Percentiles rank a stretch among this genome's conserved stretches.
These are phyloP conservation scores for Tricholoma sp. DNA, from an alignment of 768 basidiomycete species.

Conservation along the genomic window DNA sequence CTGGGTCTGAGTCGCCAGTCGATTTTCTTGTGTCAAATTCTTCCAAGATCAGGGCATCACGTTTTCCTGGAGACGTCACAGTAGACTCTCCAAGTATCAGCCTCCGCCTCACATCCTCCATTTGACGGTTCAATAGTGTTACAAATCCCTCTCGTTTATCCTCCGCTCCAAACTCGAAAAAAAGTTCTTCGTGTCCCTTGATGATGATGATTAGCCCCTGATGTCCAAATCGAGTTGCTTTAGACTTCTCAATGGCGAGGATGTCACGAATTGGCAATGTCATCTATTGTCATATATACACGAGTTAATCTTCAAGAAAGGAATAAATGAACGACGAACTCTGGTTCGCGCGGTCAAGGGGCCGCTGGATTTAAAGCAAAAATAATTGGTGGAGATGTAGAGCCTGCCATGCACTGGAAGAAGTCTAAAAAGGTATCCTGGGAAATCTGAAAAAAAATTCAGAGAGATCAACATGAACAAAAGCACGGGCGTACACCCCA, in stretches of 20 bases:
- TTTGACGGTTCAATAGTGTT: slow-evolving; percentile 67
- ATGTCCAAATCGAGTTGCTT: slow-evolving; percentile 86
- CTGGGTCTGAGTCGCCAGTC: slow-evolving; percentile 34
- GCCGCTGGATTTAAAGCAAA: slow-evolving; percentile 92
- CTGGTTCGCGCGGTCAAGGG: slow-evolving; percentile 74
- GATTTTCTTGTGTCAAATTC: slow-evolving; percentile 63
- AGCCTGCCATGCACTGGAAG: slow-evolving; percentile 87
- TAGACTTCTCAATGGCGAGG: slow-evolving; percentile 75
- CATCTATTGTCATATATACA: slow-evolving; percentile 56
- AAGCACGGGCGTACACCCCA: slow-evolving; percentile 68
- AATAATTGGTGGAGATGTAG: slow-evolving; percentile 86
- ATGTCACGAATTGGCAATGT: slow-evolving; percentile 89
- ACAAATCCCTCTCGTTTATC: slow-evolving; percentile 80
- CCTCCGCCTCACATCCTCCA: slow-evolving; percentile 63
- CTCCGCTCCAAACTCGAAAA: slow-evolving; percentile 87
- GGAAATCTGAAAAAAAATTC: slow-evolving; percentile 57
- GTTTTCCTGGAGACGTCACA: slow-evolving; percentile 46
- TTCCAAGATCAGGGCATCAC: slow-evolving; percentile 76
- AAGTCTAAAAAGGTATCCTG: slow-evolving; percentile 84
- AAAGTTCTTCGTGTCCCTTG: slow-evolving; percentile 95
- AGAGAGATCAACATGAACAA: background rate
- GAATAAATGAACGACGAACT: slow-evolving; percentile 44
- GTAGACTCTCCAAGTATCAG: slow-evolving; percentile 38
- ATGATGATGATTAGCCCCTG: slow-evolving; percentile 87
- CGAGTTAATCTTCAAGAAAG: background rate